Evolutionary conservation across 1,284 basidiomycete genomes (phyloP), one percentile per base, ranked within the genome.

Genomic region (Rhizoctonia solani): DNA sequence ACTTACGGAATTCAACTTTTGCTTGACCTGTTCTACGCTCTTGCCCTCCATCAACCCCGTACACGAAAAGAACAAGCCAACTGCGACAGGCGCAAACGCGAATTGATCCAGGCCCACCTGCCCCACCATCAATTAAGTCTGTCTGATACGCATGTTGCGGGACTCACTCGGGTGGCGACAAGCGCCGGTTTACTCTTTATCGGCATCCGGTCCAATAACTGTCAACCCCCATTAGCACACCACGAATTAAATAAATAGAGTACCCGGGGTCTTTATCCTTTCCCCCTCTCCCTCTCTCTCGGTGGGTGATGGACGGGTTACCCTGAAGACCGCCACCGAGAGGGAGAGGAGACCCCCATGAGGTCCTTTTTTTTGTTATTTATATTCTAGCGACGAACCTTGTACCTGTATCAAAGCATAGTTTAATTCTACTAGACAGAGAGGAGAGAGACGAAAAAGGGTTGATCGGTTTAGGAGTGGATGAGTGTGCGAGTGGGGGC

Each of bases 41-140:
- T 80, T 78, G 54, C 79, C 79, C 70, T 81, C 80, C 39, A 78
- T 70, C 3, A 79, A 69, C 1, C 78, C 76, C 75, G 79, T 80
- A 44, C 73, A 73, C 4, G 77, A 76, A 76, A 81, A 81, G 74
- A 81, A 81, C n/a, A 76, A 74, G 73, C 70, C 34, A 44, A 74
- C 49, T 41, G 79, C 73, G n/a, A 72, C 63, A 0, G 80, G 80
- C 2, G 79, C 78, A 58, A 79, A 75, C 1, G 74, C 71, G 68
- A 80, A 78, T 72, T 81, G 80, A 72, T 81, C 80, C 34, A 80
- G 71, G 3, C 73, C 75, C 25, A 73, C 73, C 71, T 72, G 39
- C 16, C 16, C 42, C 29, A 2, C 44, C 44, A 21, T 47, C 11
- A 47, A 6, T 9, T 6, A 47, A 8, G 13, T 23, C 13, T 16